Conservation (phyloP, 2,329 filamentous ascomycete species). For the Aspergillus hiratsukae region DNA sequence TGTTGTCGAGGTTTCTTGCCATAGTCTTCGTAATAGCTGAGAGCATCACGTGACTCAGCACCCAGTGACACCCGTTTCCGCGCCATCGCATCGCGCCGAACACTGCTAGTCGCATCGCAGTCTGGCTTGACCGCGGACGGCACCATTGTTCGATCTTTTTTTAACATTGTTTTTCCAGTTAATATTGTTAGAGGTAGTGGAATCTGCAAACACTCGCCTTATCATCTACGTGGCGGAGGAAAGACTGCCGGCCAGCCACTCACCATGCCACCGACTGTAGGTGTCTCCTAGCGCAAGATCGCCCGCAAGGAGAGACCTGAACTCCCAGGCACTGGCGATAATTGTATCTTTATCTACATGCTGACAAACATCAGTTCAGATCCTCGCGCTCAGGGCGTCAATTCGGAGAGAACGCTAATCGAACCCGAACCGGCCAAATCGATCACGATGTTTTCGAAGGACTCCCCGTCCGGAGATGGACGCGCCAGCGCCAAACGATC, state of each 20-base stretch:
- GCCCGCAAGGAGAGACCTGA: neutral
- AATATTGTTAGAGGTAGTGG: neutral
- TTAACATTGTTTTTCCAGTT: neutral
- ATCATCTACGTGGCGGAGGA: constrained; percentile 2
- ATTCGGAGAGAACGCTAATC: constrained; percentile 44
- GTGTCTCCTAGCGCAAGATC: constrained; percentile 14
- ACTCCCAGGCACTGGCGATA: neutral
- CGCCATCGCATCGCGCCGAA: constrained; percentile 11
- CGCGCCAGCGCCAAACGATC: constrained; percentile 64
- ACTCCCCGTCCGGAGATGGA: constrained; percentile 87
- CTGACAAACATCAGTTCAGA: constrained; percentile 45
- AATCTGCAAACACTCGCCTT: neutral
- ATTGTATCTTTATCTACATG: neutral
- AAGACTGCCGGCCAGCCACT: constrained; percentile 10
- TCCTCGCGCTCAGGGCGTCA: constrained; percentile 55
- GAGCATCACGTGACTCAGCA: constrained; percentile 11
- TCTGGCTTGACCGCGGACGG: neutral
- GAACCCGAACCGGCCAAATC: constrained; percentile 45
- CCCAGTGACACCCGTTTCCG: neutral
- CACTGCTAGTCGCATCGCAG: neutral
- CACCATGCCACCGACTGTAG: constrained; percentile 34
- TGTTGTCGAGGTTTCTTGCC: neutral
- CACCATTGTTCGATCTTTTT: neutral
- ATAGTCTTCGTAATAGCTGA: neutral
- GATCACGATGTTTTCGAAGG: constrained; percentile 68